Base-by-base conservation (phyloP, 75 land plant genomes). In the Azolla pinnata region DNA sequence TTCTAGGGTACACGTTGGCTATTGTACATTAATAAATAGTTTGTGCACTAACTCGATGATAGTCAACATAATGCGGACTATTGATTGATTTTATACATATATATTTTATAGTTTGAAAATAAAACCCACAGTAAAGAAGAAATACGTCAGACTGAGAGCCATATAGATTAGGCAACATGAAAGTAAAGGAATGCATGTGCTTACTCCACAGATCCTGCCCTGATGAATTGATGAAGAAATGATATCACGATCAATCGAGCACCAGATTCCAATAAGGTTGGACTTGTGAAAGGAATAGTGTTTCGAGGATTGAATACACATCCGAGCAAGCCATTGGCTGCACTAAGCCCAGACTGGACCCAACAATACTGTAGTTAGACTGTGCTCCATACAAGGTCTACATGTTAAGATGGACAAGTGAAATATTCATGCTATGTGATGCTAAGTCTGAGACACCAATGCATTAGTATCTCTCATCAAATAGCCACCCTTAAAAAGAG, bases 271-370 rank as follows among this genome's bases (percentile, higher is more conserved):
- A 46, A 18, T 63, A 59, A 62, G 2, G 97, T 75, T 9, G 77
- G 77, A 49, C 65, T 68, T 87, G 82, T 81, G 52, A 83, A 81
- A 47, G 68, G 76, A 28, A 70, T 75, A 23, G 85, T 81, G 42
- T 34, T 60, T 33, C 80, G 33, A 47, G 82, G 49, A 18, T 52
- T 29, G 54, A 40, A 74, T 21, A 42, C 48, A 8, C 56, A 60
- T 31, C 82, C 84, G 26, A 92, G 79, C 46, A 88, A 25, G 35
- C 58, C 40, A 55, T 77, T 63, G 57, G 95, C 97, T 46, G 87
- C 89, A 46, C 31, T 54, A 54, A 82, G 53, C 2, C 95, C 97
- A 59, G 83, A 84, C 97, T 92, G 81, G 16, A 55, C 19, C 1
- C 48, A 0, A 54, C 27, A 54, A 32, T 20, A 44, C n/a, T 9